phyloP scores from a whole-genome alignment of 2,329 filamentous ascomycete species.

The Pseudogymnoascus sp. region DNA sequence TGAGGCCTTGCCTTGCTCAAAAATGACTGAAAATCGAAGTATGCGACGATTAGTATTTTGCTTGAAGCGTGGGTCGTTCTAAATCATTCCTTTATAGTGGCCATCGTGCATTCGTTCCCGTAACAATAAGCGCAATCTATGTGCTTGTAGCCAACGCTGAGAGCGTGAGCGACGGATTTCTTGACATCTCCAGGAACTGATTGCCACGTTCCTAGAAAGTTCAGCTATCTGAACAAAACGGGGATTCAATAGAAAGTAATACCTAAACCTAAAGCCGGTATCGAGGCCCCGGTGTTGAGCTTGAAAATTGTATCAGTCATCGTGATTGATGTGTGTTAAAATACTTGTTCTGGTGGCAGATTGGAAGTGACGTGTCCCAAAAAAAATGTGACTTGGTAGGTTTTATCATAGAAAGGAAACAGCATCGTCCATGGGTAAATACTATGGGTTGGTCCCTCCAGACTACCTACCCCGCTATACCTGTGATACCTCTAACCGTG shows the following conservation, averaged over 20 bases:
- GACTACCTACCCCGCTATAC: neutral
- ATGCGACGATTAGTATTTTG: too few relatives aligned
- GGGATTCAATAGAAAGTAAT: neutral
- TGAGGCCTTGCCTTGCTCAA: too few relatives aligned
- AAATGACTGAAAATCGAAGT: too few relatives aligned
- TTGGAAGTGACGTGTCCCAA: neutral
- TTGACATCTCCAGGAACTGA: constrained; percentile 36
- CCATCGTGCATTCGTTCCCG: constrained; percentile 52
- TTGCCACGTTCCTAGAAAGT: constrained; percentile 11
- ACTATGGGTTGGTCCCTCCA: neutral
- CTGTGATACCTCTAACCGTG: neutral
- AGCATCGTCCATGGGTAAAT: neutral
- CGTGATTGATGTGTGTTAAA: neutral
- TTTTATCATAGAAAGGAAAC: neutral
- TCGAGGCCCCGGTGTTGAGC: constrained; percentile 32
- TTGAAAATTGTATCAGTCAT: constrained; percentile 20
- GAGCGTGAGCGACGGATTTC: constrained; percentile 32
- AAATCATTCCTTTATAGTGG: neutral
- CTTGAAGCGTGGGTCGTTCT: too few relatives aligned
- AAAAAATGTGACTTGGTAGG: neutral
- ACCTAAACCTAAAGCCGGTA: constrained; percentile 37
- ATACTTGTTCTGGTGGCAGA: neutral
- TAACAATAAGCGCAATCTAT: constrained; percentile 62
- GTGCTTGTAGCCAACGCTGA: constrained; percentile 45
- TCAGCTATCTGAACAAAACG: neutral